Base-by-base conservation (phyloP, 495 filamentous ascomycete genomes). In the Penicillium longicatenatum region DNA sequence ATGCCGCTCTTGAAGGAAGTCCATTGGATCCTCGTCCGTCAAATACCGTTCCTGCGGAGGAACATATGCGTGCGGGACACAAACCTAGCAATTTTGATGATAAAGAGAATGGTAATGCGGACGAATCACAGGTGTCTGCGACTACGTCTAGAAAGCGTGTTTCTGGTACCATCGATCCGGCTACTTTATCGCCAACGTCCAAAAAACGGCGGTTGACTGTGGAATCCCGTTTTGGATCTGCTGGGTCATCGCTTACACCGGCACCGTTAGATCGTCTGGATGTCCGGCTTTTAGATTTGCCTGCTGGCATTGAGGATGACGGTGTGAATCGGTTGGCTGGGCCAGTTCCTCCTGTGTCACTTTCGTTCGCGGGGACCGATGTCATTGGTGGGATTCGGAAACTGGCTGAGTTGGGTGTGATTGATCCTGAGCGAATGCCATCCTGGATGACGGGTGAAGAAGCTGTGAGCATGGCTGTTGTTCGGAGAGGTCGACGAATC, bases 361-460 rank as follows among this genome's bases (percentile, higher is more conserved):
- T 95, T 0, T 82, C 81, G 0, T 89, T 96, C 54, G 78, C 86
- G 24, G 92, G 92, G 0, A 63, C 77, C 0, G 90, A 96, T 66
- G 84, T 96, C n/a, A 93, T 95, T 68, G 83, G 85, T 2, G 92
- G 92, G 0, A 77, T 95, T 26, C 78, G 90, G 47, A 82, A 86
- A 64, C 78, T 95, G 26, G 86, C 92, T 0, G 92, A 94, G 66
- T 61, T 76, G 11, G 91, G 90, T 0, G 77, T 90, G 14, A 68
- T 94, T 12, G 84, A 93, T 62, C 88, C 89, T 0, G 81, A 84
- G 69, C 80, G 75, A 21, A 93, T 95, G 85, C 91, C 91, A 0
- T 89, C 90, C 0, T 96, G 92, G 92, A 88, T 95, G 86, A 93
- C 90, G 1, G 92, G 92, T 1, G 90, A 95, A 64, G 91, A 89